Conservation (phyloP, 1,284 basidiomycete species). For the Apiotrichum siamense region DNA sequence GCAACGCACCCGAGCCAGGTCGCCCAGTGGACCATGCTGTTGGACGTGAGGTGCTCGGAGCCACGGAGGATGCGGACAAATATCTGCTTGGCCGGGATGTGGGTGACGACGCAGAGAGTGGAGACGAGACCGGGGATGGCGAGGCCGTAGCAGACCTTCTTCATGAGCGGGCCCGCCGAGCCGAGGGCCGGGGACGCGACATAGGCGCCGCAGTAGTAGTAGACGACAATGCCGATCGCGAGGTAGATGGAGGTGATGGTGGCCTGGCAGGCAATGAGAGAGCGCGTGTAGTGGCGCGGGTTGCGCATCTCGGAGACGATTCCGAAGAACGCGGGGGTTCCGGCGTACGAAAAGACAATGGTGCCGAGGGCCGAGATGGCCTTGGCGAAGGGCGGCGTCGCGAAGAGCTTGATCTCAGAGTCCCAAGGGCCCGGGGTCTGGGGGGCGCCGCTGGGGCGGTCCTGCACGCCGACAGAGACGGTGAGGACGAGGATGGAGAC, state of each 20-base stretch:
- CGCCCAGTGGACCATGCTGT: conserved; percentile 57
- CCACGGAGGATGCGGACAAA: conserved; percentile 59
- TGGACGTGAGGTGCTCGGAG: conserved; percentile 55
- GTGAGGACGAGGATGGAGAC: conserved; percentile 29
- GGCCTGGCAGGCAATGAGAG: conserved; percentile 20
- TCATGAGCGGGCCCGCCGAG: conserved; percentile 37
- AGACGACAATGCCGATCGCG: neutral
- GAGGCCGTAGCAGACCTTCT: conserved; percentile 35
- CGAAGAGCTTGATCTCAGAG: conserved; percentile 23
- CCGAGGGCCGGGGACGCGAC: conserved; percentile 34
- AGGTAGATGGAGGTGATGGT: conserved; percentile 23
- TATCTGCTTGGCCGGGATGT: conserved; percentile 54
- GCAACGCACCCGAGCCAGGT: conserved; percentile 53
- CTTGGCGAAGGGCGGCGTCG: conserved; percentile 22
- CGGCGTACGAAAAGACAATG: conserved; percentile 26
- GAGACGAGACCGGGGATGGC: conserved; percentile 33
- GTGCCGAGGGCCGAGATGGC: conserved; percentile 1
- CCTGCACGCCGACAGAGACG: conserved; percentile 34
- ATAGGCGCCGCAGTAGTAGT: conserved; percentile 5
- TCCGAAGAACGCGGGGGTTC: conserved; percentile 23
- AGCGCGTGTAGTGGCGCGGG: conserved; percentile 25
- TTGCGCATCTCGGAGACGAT: conserved; percentile 38
- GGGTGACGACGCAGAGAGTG: neutral
- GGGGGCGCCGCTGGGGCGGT: conserved; percentile 38
- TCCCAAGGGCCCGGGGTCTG: conserved; percentile 25